Conservation (phyloP, 75 land plant species). For the Adiantum capillusveneris region DNA sequence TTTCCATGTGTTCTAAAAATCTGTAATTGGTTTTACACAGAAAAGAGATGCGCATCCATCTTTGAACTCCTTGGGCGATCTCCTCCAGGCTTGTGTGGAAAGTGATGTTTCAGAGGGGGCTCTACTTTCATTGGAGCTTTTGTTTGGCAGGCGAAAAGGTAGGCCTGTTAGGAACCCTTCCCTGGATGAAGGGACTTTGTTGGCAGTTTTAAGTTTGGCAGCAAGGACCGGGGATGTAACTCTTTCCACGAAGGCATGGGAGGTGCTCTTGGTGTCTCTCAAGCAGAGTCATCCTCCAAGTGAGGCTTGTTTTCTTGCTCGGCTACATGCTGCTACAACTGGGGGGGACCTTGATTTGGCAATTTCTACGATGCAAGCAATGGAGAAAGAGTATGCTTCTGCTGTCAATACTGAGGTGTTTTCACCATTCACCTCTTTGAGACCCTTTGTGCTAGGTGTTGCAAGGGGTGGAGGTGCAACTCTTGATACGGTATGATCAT, state of each 20-base stretch:
- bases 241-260: conserved; percentile 44
- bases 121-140: conserved; percentile 10
- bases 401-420: conserved; percentile 46
- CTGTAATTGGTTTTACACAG: not conserved
- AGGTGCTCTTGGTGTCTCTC: conserved; percentile 41
- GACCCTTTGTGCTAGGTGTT: conserved; percentile 71
- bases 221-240: conserved; percentile 21
- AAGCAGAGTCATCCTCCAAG: conserved; percentile 49
- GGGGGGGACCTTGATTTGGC: conserved; percentile 61
- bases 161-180: not conserved
- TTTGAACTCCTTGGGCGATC: conserved; percentile 14
- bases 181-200: conserved; percentile 29
- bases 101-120: conserved; percentile 28
- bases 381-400: conserved; percentile 48
- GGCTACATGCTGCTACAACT: conserved; percentile 57
- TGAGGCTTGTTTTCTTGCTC: conserved; percentile 57
- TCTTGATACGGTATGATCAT: conserved; percentile 56
- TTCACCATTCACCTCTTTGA: conserved; percentile 74
- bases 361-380: conserved; percentile 55
- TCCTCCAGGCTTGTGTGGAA: conserved; percentile 23
- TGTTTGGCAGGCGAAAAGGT: conserved; percentile 3
- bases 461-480: conserved; percentile 68
- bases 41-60: conserved; percentile 6
- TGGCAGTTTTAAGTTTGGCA: conserved; percentile 26
- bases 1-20: too few species aligned